Evolutionary conservation across 352 stramenopile species (phyloP).

Genomic region (Phytophthora europaea): DNA sequence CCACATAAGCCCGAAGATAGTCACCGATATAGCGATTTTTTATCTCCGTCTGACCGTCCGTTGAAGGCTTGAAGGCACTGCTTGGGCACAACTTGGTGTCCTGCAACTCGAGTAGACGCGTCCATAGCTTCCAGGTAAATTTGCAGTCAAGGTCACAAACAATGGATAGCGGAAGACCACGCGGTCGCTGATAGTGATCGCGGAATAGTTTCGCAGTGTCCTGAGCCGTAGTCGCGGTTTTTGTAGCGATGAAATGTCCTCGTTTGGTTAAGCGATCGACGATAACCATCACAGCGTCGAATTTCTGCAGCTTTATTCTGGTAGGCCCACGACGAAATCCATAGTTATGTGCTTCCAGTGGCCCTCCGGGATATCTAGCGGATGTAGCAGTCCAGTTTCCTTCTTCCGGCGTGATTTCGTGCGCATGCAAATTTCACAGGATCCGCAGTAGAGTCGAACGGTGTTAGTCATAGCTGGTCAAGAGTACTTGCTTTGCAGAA

Average conservation of each 20-base stretch:
- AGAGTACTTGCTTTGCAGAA: conserved; percentile 9
- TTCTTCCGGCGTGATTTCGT: conserved; percentile 12
- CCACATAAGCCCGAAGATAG: conserved; percentile 5
- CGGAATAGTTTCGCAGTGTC: not conserved
- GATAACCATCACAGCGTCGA: conserved; percentile 13
- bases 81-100: conserved; percentile 1
- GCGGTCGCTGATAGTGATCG: conserved; percentile 1
- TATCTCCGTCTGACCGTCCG: conserved; percentile 17
- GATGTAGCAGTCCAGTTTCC: not conserved
- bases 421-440: conserved; percentile 10
- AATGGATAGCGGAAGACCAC: conserved; percentile 10
- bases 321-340: conserved; percentile 6
- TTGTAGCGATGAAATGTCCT: conserved; percentile 11
- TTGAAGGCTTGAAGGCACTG: conserved; percentile 17
- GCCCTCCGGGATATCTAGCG: not conserved
- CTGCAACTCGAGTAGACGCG: not conserved
- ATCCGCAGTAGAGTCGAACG: not conserved
- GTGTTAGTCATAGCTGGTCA: not conserved
- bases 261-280: conserved; percentile 19
- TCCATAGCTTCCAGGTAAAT: conserved; percentile 13
- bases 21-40: conserved; percentile 8
- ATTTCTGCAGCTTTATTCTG: not conserved
- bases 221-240: conserved; percentile 2
- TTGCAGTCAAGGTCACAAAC: conserved; percentile 17
- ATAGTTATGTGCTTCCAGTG: conserved; percentile 15